phyloP scores from a whole-genome alignment of 116 monocot species.

The Cymodocea nodosa region DNA sequence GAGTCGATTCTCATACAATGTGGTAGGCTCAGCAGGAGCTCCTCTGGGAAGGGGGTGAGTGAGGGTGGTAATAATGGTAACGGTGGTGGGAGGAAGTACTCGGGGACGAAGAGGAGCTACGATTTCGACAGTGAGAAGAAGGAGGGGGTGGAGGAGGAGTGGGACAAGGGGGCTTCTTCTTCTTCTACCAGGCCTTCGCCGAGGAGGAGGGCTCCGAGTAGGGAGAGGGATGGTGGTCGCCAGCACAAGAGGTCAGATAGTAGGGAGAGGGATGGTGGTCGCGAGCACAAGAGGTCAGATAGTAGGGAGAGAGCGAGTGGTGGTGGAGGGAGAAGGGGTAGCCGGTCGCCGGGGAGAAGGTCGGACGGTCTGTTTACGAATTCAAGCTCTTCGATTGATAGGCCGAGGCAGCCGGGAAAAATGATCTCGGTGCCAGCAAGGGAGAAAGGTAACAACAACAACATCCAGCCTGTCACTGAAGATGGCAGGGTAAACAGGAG shows the following conservation, averaged over 20 bases:
- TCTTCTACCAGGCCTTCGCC: conserved; percentile 48
- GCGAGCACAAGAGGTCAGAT: conserved; percentile 30
- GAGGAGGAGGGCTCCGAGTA: conserved; percentile 30
- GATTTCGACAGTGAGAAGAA: conserved; percentile 46
- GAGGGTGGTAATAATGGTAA: neutral
- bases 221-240: conserved; percentile 5
- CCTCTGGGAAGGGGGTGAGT: conserved; percentile 18
- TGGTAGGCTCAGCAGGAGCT: conserved; percentile 88
- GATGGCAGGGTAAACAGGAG: neutral
- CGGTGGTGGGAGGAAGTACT: conserved; percentile 25
- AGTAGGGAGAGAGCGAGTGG: conserved; percentile 53
- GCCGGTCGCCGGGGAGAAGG: conserved; percentile 66
- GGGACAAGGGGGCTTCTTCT: conserved; percentile 15
- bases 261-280: conserved; percentile 23
- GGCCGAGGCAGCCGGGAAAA: conserved; percentile 48
- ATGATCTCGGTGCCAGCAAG: conserved; percentile 80
- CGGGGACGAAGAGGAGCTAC: conserved; percentile 70
- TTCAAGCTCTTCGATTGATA: conserved; percentile 9
- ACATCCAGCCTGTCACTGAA: neutral
- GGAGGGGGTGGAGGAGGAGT: conserved; percentile 34
- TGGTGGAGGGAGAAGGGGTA: conserved; percentile 44
- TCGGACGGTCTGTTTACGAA: conserved; percentile 16
- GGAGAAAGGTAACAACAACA: conserved; percentile 28
- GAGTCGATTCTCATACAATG: conserved; percentile 96
- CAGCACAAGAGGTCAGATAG: conserved; percentile 41